These are phyloP conservation scores for Xylaria sp. DNA, from an alignment of 2,329 filamentous ascomycete genomes.

Conservation along the genomic window DNA sequence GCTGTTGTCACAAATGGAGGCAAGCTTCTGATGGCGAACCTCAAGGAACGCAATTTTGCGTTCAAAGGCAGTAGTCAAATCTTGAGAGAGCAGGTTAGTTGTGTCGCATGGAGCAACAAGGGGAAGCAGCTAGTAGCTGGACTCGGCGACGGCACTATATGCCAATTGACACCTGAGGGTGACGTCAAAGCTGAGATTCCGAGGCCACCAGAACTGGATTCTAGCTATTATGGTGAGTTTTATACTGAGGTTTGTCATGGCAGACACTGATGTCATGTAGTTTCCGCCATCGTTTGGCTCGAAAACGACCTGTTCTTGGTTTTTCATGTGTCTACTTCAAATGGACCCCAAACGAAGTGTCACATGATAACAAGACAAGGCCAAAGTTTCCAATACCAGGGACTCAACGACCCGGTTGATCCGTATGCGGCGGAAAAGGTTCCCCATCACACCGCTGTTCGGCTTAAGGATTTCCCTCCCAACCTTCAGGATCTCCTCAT, in stretches of 20 bases:
- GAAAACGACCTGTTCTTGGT: conserved; percentile 87
- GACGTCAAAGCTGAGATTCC: conserved; percentile 82
- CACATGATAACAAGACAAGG: conserved; percentile 80
- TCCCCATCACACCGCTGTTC: conserved; percentile 80
- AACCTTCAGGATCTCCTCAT: conserved; percentile 84
- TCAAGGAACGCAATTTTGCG: conserved; percentile 73
- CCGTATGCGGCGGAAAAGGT: conserved; percentile 74
- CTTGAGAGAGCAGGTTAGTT: conserved; percentile 81
- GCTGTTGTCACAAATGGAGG: conserved; percentile 84
- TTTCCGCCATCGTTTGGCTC: conserved; percentile 87
- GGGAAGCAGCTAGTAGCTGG: conserved; percentile 95
- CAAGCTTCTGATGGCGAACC: conserved; percentile 83
- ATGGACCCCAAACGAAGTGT: conserved; percentile 75
- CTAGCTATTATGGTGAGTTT: conserved; percentile 72
- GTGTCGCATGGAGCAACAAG: conserved; percentile 88
- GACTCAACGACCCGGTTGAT: conserved; percentile 77
- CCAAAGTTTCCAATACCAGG: conserved; percentile 76
- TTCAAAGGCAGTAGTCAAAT: conserved; percentile 68
- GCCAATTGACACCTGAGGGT: conserved; percentile 87
- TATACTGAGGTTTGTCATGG: conserved; percentile 18
- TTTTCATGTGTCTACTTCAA: conserved; percentile 76
- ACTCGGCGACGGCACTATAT: conserved; percentile 79
- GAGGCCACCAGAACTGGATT: conserved; percentile 73
- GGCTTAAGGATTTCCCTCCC: conserved; percentile 83
- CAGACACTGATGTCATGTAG: conserved; percentile 55